Percentiles rank a stretch among this genome's conserved stretches.
Evolutionary conservation across 2,329 filamentous ascomycete genomes (phyloP).

Genomic region (Immersiporthe knoxdaviesiana): DNA sequence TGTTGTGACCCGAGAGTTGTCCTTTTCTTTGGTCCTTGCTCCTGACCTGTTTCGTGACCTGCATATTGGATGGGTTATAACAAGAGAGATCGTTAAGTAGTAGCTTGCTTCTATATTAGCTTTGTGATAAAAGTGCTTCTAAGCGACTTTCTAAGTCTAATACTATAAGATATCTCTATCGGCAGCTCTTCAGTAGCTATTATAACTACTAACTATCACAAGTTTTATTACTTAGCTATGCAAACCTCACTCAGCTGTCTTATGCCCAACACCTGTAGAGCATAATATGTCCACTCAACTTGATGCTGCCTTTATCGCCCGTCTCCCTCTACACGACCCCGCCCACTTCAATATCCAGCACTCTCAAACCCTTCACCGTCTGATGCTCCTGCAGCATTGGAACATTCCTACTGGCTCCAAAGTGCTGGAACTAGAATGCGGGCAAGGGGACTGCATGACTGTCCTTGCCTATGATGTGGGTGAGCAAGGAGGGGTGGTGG

Average conservation of each 20-base stretch:
- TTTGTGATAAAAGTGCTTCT: too few relatives aligned
- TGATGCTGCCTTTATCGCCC: constrained; percentile 29
- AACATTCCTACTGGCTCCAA: constrained; percentile 43
- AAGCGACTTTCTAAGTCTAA: too few relatives aligned
- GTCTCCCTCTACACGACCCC: constrained; percentile 28
- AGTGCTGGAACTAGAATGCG: constrained; percentile 62
- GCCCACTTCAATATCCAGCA: constrained; percentile 11
- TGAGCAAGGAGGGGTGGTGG: constrained; percentile 49
- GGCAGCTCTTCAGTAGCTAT: background rate
- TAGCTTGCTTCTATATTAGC: too few relatives aligned
- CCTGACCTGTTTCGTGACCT: too few relatives aligned
- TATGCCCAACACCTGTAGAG: background rate
- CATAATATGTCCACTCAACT: constrained; percentile 33
- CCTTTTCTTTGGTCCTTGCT: too few relatives aligned
- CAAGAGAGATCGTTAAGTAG: too few relatives aligned
- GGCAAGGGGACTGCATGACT: constrained; percentile 61
- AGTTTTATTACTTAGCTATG: background rate
- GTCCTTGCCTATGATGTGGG: constrained; percentile 55
- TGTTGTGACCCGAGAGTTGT: too few relatives aligned
- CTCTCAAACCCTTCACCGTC: constrained; percentile 40
- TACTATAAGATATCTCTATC: too few relatives aligned
- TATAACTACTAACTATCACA: background rate
- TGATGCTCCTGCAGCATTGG: constrained; percentile 42
- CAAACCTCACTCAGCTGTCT: background rate
- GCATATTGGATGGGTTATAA: too few relatives aligned